Base-by-base conservation (phyloP, 2,329 filamentous ascomycete genomes). In the Aspergillus felis region DNA sequence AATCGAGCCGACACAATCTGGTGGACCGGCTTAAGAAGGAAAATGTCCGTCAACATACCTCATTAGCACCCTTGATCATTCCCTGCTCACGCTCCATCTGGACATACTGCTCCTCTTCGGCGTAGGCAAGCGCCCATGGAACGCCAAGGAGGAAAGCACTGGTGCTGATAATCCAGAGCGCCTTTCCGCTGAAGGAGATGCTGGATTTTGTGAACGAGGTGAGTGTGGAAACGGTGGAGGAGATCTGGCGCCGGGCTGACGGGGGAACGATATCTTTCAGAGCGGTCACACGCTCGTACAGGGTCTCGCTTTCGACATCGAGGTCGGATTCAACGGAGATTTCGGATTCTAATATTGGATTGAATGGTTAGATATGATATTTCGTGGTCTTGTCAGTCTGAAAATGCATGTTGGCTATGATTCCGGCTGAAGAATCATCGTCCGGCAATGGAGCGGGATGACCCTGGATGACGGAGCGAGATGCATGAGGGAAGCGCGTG, bases 51-150 rank as follows among this genome's bases (percentile, higher is more conserved):
- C 50, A 59, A 77, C 80, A 68, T 69, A 88, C 85, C 81, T 96
- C 91, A 72, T 89, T 88, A 62, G 91, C 91, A 71, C 89, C 86
- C 84, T 96, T 91, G 76, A 94, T 89, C 91, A 96, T 94, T 76
- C 89, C 87, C 85, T 92, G 92, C 81, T 97, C 93, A 77, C 92
- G 87, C 86, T 99, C 94, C 91, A 97, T 95, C 81, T 96, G 93
- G 64, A 93, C 83, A 74, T 96, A 87, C 81, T 96, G 91, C 83
- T 97, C 92, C 82, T 99, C 94, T 82, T 99, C 94, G 63, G 89
- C 87, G 74, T 92, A 93, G 57, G 92, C 93, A 66, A 99, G 82
- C 58, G 92, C 92, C 82, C 92, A 97, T 56, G 94, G 94, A 53
- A 97, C 91, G 67, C 92, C 92, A 63, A 97, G 79, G 73, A 99